phyloP scores from a whole-genome alignment of 2,329 filamentous ascomycete genomes.

The Calonectria pseudoturangicola region DNA sequence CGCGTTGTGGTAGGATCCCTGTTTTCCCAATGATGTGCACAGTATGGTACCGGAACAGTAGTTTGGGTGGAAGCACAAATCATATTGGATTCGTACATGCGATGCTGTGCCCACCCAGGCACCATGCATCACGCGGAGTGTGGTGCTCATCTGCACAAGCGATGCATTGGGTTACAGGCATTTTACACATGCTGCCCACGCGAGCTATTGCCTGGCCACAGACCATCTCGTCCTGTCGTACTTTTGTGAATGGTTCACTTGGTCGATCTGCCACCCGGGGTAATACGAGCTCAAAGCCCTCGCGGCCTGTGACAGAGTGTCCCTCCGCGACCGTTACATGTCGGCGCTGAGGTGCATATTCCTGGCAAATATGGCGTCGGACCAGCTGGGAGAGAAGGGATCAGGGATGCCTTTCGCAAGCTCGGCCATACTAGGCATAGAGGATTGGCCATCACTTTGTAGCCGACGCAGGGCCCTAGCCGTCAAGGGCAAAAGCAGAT shows the following conservation, averaged over 20 bases:
- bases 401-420: conserved; percentile 58
- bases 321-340: conserved; percentile 48
- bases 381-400: conserved; percentile 44
- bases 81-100: conserved; percentile 27
- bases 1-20: conserved; percentile 15
- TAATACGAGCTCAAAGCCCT: conserved; percentile 46
- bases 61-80: conserved; percentile 21
- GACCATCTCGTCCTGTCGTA: conserved; percentile 33
- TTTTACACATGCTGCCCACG: conserved; percentile 49
- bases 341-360: conserved; percentile 44
- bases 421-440: conserved; percentile 59
- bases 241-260: conserved; percentile 43
- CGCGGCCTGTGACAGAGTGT: conserved; percentile 44
- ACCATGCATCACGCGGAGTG: conserved; percentile 35
- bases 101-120: conserved; percentile 30
- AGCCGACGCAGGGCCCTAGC: conserved; percentile 46
- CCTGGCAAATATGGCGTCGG: conserved; percentile 43
- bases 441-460: conserved; percentile 34
- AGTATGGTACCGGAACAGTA: conserved; percentile 30
- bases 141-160: conserved; percentile 33
- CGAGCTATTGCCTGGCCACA: conserved; percentile 47
- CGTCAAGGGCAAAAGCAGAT: conserved; percentile 52
- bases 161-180: conserved; percentile 43
- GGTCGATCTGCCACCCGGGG: conserved; percentile 52
- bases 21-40: conserved; percentile 29